These are phyloP conservation scores for Tulasnella sp. DNA, from an alignment of 768 basidiomycete species.

Conservation along the genomic window DNA sequence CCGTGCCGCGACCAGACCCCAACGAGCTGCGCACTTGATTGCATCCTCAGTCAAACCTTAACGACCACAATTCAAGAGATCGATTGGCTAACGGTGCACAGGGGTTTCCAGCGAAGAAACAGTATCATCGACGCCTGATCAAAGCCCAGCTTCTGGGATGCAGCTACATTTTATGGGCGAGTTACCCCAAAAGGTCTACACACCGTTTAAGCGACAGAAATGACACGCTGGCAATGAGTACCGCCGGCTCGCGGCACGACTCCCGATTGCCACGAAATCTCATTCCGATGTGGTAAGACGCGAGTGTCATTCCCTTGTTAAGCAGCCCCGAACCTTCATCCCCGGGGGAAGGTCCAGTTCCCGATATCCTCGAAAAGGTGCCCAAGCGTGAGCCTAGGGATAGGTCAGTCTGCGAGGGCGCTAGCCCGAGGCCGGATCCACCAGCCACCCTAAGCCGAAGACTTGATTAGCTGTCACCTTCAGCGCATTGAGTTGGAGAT, in stretches of 20 bases:
- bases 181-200: too few species aligned
- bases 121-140: background rate
- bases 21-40: background rate
- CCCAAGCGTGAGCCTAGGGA: too few species aligned
- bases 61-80: background rate
- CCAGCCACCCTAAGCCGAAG: too few species aligned
- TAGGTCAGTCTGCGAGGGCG: too few species aligned
- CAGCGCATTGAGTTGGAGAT: too few species aligned
- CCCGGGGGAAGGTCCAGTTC: background rate
- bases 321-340: background rate
- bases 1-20: background rate
- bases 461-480: too few species aligned
- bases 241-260: background rate
- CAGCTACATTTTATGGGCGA: too few species aligned
- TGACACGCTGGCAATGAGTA: background rate
- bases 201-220: too few species aligned
- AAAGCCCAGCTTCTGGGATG: too few species aligned
- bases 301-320: background rate
- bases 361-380: too few species aligned
- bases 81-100: background rate
- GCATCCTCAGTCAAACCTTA: background rate
- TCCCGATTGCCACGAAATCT: background rate
- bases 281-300: background rate
- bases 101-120: background rate
- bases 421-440: too few species aligned